These are phyloP conservation scores for Epichloe aotearoae DNA, from an alignment of 2,329 filamentous ascomycete genomes.

Conservation along the genomic window DNA sequence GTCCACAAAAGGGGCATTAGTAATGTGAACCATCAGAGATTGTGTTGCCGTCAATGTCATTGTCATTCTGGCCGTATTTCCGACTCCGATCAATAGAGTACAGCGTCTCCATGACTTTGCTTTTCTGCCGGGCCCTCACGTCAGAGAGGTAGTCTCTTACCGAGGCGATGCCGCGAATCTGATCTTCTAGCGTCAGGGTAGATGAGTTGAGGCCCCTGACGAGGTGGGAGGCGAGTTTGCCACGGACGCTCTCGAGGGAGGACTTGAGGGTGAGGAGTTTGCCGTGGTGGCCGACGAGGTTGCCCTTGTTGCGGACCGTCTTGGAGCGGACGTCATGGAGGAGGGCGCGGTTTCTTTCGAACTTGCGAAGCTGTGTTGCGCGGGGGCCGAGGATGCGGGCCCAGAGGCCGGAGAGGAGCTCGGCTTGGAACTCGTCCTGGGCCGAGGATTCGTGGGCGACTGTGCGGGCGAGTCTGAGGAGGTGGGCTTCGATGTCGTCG, in stretches of 20 bases:
- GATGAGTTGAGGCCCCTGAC: conserved; percentile 57
- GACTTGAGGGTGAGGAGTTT: conserved; percentile 73
- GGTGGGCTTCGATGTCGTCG: conserved; percentile 80
- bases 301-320: conserved; percentile 75
- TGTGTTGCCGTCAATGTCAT: conserved; percentile 15
- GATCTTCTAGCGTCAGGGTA: conserved; percentile 66
- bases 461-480: conserved; percentile 73
- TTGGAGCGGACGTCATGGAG: conserved; percentile 67
- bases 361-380: conserved; percentile 67
- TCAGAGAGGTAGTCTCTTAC: conserved; percentile 66
- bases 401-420: conserved; percentile 77
- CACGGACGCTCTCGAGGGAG: conserved; percentile 70
- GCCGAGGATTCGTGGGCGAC: conserved; percentile 72
- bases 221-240: conserved; percentile 73
- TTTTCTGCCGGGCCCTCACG: conserved; percentile 68
- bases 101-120: conserved; percentile 67
- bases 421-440: conserved; percentile 68
- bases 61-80: conserved; percentile 5
- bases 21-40: conserved; percentile 2
- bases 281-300: conserved; percentile 76
- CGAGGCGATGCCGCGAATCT: conserved; percentile 70
- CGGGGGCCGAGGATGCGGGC: conserved; percentile 69
- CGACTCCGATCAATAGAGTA: conserved; percentile 9
- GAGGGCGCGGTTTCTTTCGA: conserved; percentile 75
- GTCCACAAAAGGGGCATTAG: not conserved